Evolutionary conservation across 495 filamentous ascomycete species (phyloP).

Genomic region (Gamarada debralockiae): DNA sequence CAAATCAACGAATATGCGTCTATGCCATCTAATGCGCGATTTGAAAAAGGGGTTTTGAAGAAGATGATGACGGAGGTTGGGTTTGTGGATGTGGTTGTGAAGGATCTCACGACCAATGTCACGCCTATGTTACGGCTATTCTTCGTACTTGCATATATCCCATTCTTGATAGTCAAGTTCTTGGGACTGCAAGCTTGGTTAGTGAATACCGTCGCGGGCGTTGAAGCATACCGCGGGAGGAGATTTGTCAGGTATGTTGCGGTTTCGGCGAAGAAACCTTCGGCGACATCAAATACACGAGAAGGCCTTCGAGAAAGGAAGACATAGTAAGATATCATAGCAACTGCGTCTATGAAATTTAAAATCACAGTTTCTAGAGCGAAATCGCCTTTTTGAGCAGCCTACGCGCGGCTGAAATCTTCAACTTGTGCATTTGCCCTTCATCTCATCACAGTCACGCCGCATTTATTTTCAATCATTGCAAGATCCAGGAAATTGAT

Average conservation of each 20-base stretch:
- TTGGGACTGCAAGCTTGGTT: conserved; percentile 42
- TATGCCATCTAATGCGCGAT: conserved; percentile 42
- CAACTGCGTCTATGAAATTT: not conserved
- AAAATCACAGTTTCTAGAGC: too few species aligned
- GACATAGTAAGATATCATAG: not conserved
- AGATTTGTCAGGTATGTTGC: conserved; percentile 33
- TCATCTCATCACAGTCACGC: too few species aligned
- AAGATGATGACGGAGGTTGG: conserved; percentile 44
- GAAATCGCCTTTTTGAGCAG: too few species aligned
- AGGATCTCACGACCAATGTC: conserved; percentile 46
- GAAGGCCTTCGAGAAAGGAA: not conserved
- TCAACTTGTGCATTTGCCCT: too few species aligned
- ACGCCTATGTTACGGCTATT: conserved; percentile 49
- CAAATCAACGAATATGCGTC: conserved; percentile 40
- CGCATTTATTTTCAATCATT: too few species aligned
- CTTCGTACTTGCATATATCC: conserved; percentile 46
- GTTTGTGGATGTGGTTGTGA: conserved; percentile 43
- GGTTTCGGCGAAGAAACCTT: conserved; percentile 34
- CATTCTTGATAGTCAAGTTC: conserved; percentile 44
- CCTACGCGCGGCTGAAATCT: too few species aligned
- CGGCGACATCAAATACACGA: not conserved
- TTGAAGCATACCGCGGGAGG: conserved; percentile 34
- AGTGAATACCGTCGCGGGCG: conserved; percentile 44
- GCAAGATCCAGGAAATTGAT: too few species aligned
- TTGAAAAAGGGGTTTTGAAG: conserved; percentile 28